Evolutionary conservation across 2,329 filamentous ascomycete genomes (phyloP), one percentile per base, ranked within the genome.

Genomic region (Aspergillus tanneri): DNA sequence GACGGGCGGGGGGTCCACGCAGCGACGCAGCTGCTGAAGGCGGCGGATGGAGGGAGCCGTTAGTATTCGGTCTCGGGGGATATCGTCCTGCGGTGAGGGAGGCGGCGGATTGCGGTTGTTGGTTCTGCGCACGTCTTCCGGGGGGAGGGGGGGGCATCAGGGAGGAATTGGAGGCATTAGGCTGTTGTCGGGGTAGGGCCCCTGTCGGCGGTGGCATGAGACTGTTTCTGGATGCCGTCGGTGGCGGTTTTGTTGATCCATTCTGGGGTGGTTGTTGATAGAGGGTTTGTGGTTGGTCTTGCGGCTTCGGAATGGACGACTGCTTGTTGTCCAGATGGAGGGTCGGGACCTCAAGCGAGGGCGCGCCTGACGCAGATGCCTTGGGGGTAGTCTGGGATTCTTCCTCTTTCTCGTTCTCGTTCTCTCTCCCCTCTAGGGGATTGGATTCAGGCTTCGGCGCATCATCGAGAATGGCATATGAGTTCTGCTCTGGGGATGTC

Each of bases 11-110:
- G 10, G 70, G 68, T 3, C 62, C 68, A 30, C 74, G 71, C n/a
- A 74, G 65, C 10, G 67, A 65, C 10, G 72, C 63, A 9, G 74
- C 74, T 12, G 70, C 63, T 6, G 75, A 76, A 18, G 67, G 66
- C 8, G 61, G 61, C 21, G 65, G 60, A 39, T 67, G 67, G 36
- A 24, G 22, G 11, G 22, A 24, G 36, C 23, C 19, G 10, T 19
- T 19, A 12, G 36, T 4, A 6, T 12, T 14, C 3, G 19, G 36
- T 21, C 36, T 16, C 14, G 14, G 68, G 67, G 39, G 67, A 63
- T 62, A 69, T 70, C 25, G 66, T 43, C 42, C 30, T 34, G 30
- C 30, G 10, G 30, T 11, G 14, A 34, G 12, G 30, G 30, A 34
- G 14, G 30, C 7, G 16, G 16, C 14, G 30, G 30, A 18, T 11